Conservation (phyloP, 164 flowering plant species). For the Berberis vulgaris region DNA sequence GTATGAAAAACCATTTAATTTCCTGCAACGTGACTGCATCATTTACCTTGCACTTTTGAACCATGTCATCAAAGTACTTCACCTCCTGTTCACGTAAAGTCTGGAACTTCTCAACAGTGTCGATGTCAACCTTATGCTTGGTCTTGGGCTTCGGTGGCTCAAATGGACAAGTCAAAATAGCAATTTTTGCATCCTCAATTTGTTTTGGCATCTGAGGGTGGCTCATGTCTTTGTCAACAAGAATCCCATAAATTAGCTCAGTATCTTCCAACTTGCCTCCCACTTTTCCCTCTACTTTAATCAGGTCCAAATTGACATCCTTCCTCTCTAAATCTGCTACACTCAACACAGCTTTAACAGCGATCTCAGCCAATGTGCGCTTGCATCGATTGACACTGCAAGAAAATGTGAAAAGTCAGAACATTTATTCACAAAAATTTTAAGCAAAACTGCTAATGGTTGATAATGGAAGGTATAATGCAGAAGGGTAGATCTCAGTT, state of each 20-base stretch:
- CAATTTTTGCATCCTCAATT: slow-evolving; percentile 88
- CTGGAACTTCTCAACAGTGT: too few relatives aligned
- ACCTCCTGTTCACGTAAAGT: too few relatives aligned
- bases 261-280: slow-evolving; percentile 42
- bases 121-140: too few relatives aligned
- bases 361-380: slow-evolving; percentile 87
- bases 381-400: slow-evolving; percentile 96
- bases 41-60: slow-evolving; percentile 84
- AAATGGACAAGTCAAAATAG: slow-evolving; percentile 16
- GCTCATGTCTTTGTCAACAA: too few relatives aligned
- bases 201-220: slow-evolving; percentile 47
- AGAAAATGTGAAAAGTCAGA: neutral
- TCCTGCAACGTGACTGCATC: too few relatives aligned
- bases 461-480: too few relatives aligned
- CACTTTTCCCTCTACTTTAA: slow-evolving; percentile 95
- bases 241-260: too few relatives aligned
- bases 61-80: slow-evolving; percentile 33
- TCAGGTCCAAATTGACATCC: slow-evolving; percentile 89
- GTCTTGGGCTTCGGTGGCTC: too few relatives aligned
- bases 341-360: slow-evolving; percentile 91
- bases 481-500: too few relatives aligned
- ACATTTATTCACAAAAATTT: too few relatives aligned
- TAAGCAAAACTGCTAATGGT: too few relatives aligned
- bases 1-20: too few relatives aligned
- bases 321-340: slow-evolving; percentile 97